phyloP scores from a whole-genome alignment of 257 asterid genomes.

The Plectranthus barbatus region DNA sequence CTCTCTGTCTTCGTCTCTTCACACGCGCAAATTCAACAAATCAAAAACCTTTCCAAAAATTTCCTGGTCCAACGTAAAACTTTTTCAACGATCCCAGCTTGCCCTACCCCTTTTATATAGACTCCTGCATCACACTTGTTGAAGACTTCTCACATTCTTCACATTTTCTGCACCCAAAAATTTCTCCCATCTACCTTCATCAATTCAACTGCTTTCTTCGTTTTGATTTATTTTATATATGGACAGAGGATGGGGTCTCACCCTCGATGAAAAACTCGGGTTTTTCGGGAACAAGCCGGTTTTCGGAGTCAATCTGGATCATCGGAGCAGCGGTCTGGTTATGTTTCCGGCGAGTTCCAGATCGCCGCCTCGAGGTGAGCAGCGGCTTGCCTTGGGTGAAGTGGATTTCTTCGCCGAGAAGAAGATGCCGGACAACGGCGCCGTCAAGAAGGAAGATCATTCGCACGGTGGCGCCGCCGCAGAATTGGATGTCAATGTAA shows the following conservation, averaged over 20 bases:
- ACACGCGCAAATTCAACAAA: not conserved
- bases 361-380: conserved; percentile 19
- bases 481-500: conserved; percentile 46
- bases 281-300: conserved; percentile 41
- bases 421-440: conserved; percentile 4
- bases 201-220: not conserved
- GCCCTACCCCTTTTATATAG: conserved; percentile 36
- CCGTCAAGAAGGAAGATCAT: conserved; percentile 41
- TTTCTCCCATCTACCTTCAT: not conserved
- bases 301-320: conserved; percentile 47
- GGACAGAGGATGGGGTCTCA: conserved; percentile 78
- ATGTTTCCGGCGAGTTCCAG: conserved; percentile 39
- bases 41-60: conserved; percentile 3
- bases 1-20: not conserved
- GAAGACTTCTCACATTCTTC: conserved; percentile 50
- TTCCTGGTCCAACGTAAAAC: not conserved
- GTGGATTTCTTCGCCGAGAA: conserved; percentile 75
- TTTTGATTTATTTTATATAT: conserved; percentile 38
- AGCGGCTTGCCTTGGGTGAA: conserved; percentile 36
- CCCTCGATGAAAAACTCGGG: conserved; percentile 52
- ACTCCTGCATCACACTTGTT: conserved; percentile 19
- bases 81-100: conserved; percentile 15
- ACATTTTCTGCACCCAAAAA: not conserved
- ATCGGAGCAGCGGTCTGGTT: conserved; percentile 5
- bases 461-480: conserved; percentile 14